Conservation (phyloP, 164 flowering plant genomes). For the Warburgia ugandensis region DNA sequence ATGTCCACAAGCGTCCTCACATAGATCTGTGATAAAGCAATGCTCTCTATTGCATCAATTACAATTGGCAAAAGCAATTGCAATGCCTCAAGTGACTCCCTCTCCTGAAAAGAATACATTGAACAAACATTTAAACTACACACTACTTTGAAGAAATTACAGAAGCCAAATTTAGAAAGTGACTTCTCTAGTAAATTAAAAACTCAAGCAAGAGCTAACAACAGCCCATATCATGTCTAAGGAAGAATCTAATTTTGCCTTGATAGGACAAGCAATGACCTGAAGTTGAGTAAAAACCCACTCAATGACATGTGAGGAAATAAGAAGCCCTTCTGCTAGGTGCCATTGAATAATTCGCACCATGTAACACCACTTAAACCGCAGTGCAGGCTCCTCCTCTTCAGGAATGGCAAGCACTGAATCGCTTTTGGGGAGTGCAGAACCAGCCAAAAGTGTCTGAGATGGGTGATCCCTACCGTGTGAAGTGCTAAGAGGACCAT, state of each 20-base stretch:
- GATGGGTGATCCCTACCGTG: constrained; percentile 57
- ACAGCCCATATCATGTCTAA: no score
- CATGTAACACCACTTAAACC: constrained; percentile 91
- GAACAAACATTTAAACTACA: constrained; percentile 7
- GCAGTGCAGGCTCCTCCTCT: constrained; percentile 67
- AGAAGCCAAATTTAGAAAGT: no score
- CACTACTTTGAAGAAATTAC: background rate
- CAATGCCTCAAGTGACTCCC: constrained; percentile 58
- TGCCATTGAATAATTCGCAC: constrained; percentile 91
- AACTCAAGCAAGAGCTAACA: no score
- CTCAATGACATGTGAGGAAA: constrained; percentile 78
- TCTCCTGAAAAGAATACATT: constrained; percentile 52
- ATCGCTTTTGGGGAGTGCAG: constrained; percentile 45
- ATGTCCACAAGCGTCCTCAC: constrained; percentile 72
- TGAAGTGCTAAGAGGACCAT: constrained; percentile 34
- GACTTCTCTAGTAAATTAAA: no score
- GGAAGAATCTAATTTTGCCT: background rate
- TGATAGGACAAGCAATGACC: constrained; percentile 27
- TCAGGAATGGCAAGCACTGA: constrained; percentile 31
- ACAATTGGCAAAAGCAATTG: constrained; percentile 78
- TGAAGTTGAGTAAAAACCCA: constrained; percentile 88
- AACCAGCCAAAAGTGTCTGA: constrained; percentile 47
- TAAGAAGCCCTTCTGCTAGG: constrained; percentile 70
- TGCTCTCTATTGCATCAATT: constrained; percentile 62
- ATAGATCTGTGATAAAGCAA: constrained; percentile 67